These are phyloP conservation scores for Oryza meridionalis DNA, from an alignment of 176 grass and related monocot genomes.

Conservation along the genomic window DNA sequence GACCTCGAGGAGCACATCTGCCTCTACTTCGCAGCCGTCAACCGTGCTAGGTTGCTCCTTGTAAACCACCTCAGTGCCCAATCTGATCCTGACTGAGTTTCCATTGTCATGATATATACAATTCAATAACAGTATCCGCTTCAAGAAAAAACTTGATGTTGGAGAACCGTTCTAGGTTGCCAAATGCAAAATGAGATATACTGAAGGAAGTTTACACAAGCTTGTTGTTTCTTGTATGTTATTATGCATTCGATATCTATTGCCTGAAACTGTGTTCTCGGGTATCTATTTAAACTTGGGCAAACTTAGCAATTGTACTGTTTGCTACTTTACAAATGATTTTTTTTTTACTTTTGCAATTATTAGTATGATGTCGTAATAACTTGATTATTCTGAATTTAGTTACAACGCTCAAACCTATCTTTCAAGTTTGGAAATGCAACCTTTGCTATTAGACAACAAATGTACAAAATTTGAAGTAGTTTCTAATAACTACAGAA, in stretches of 20 bases:
- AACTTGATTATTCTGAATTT: constrained; percentile 4
- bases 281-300: neutral
- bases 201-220: neutral
- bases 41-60: constrained; percentile 80
- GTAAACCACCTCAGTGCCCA: constrained; percentile 60
- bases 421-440: constrained; percentile 23
- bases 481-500: neutral
- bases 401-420: neutral
- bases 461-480: neutral
- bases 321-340: constrained; percentile 12
- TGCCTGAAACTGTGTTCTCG: constrained; percentile 15
- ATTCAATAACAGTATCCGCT: constrained; percentile 7
- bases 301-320: neutral
- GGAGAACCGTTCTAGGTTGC: neutral
- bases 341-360: neutral
- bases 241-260: constrained; percentile 5
- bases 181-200: constrained; percentile 17
- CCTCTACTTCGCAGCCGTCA: constrained; percentile 78
- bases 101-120: constrained; percentile 18
- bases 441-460: constrained; percentile 15
- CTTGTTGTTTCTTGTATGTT: constrained; percentile 21
- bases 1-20: constrained; percentile 92
- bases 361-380: constrained; percentile 1
- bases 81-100: constrained; percentile 34
- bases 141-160: constrained; percentile 19